phyloP scores from a whole-genome alignment of 345 rosid genomes.

The Dovyalis caffra region DNA sequence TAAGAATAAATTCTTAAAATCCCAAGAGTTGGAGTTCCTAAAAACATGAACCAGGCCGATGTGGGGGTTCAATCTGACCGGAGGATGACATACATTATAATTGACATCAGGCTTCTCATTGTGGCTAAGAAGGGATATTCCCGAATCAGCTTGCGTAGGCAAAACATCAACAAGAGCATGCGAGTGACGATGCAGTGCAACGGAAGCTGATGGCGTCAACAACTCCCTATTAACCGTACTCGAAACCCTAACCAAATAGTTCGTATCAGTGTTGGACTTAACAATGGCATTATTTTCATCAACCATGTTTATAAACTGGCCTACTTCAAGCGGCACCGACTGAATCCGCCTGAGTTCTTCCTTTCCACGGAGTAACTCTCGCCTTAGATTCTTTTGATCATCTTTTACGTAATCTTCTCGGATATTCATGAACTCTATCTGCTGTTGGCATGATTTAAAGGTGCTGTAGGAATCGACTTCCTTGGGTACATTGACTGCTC shows the following conservation, averaged over 20 bases:
- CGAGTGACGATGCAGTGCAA: slow-evolving; percentile 89
- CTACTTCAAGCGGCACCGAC: slow-evolving; percentile 79
- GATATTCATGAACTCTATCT: slow-evolving; percentile 74
- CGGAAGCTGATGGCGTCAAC: slow-evolving; percentile 84
- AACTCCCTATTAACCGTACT: slow-evolving; percentile 83
- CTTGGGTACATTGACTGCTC: too few relatives aligned
- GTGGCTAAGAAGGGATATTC: slow-evolving; percentile 81
- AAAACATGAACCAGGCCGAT: not conserved
- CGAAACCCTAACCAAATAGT: slow-evolving; percentile 73
- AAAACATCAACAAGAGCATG: slow-evolving; percentile 88
- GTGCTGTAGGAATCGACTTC: slow-evolving; percentile 1
- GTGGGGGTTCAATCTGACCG: not conserved
- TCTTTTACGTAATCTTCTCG: slow-evolving; percentile 86
- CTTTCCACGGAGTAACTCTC: slow-evolving; percentile 71
- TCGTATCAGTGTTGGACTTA: slow-evolving; percentile 80
- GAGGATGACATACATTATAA: slow-evolving; percentile 42
- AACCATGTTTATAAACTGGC: slow-evolving; percentile 94
- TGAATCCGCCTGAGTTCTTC: slow-evolving; percentile 89
- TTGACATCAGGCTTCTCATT: slow-evolving; percentile 90
- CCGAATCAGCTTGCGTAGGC: slow-evolving; percentile 89
- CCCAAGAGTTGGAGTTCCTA: not conserved
- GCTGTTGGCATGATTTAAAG: slow-evolving; percentile 62
- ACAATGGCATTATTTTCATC: slow-evolving; percentile 90
- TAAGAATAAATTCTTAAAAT: not conserved
- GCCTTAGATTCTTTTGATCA: slow-evolving; percentile 75